Base-by-base conservation (phyloP, 345 rosid genomes). In the Barbarea vulgaris region DNA sequence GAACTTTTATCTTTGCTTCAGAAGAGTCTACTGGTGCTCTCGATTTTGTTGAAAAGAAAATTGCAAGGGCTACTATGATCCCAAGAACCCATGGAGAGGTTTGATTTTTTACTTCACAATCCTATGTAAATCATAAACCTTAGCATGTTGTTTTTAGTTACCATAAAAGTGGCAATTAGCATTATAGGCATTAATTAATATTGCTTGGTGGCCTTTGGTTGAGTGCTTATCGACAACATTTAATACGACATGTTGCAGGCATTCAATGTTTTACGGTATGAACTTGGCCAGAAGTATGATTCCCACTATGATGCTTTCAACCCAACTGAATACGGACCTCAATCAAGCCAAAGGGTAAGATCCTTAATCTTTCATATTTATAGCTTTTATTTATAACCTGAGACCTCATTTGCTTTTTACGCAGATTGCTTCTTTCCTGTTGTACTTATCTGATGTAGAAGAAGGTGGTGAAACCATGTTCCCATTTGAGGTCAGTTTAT, bases 401-500 rank as follows among this genome's bases (percentile, higher is more conserved):
- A 63, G 52, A 55, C n/a, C 59, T 77, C 30, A 62, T 42, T 63
- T 52, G 53, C 48, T 25, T 67, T 67, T 34, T 33, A 52, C 64
- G 76, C 82, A 86, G 93, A 58, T 85, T 47, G 90, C 89, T 78
- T 88, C 93, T 36, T 88, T 88, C 84, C 70, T 88, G 53, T 58
- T 88, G 73, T 88, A 88, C 76, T 82, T 88, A 66, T 83, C 93
- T 50, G 87, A 81, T 58, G 90, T 88, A 52, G 90, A 88, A 83
- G 87, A 87, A 78, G 96, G 93, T 4, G 93, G 93, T 50, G 96
- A 90, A 85, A 90, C 96, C 28, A 85, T 88, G 96, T 90, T 88
- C 71, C 96, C 96, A 42, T 88, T 81, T 33, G 93, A 88, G 91
- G 93, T 88, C 81, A 69, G 67, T 56, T 55, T 39, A 33, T 27